Evolutionary conservation across 441 rosid species (phyloP).

Genomic region (Eruca vesicaria): DNA sequence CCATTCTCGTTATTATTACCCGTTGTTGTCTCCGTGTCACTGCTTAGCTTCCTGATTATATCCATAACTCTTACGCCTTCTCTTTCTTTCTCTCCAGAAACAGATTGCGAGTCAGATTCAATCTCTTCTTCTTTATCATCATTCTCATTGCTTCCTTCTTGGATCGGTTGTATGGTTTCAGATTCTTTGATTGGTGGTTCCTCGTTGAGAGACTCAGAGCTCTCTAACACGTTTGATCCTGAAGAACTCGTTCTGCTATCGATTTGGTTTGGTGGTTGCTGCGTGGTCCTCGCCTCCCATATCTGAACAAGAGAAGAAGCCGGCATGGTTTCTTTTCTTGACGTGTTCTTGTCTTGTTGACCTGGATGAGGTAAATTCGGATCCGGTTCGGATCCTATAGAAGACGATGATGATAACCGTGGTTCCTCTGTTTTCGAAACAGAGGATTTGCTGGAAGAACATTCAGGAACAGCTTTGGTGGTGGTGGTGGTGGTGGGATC

Average conservation of each 20-base stretch:
- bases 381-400: constrained; percentile 17
- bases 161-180: constrained; percentile 27
- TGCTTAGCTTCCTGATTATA: constrained; percentile 58
- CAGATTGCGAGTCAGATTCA: constrained; percentile 40
- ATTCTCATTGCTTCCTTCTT: constrained; percentile 33
- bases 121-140: constrained; percentile 35
- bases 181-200: constrained; percentile 29
- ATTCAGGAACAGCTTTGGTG: constrained; percentile 2
- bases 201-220: constrained; percentile 11
- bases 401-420: constrained; percentile 11
- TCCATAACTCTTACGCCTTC: constrained; percentile 68
- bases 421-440: constrained; percentile 11
- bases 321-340: constrained; percentile 32
- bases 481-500: background rate
- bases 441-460: constrained; percentile 22
- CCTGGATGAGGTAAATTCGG: background rate
- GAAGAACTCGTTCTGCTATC: constrained; percentile 43
- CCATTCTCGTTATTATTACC: constrained; percentile 13
- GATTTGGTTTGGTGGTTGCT: constrained; percentile 34
- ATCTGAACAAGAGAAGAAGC: constrained; percentile 92
- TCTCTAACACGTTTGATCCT: constrained; percentile 33
- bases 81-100: constrained; percentile 46
- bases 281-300: constrained; percentile 81
- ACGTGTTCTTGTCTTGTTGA: constrained; percentile 16
- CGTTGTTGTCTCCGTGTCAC: constrained; percentile 35